phyloP scores from a whole-genome alignment of 2,329 filamentous ascomycete genomes.

The Ophiostoma novo-ulmi region DNA sequence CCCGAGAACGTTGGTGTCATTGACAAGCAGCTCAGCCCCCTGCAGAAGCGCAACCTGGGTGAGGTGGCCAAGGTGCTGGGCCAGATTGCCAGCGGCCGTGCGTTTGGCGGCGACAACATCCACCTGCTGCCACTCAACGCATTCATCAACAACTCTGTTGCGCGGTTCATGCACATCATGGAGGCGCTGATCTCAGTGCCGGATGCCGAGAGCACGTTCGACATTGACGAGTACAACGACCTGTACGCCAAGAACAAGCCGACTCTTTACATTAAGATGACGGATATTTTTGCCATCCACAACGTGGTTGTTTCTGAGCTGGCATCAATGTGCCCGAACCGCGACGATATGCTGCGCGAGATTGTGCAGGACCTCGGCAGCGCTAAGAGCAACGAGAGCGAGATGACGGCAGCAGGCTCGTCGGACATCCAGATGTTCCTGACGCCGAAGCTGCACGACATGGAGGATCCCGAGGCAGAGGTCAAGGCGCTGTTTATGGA shows the following conservation, averaged over 20 bases:
- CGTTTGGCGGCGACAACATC: constrained; percentile 91
- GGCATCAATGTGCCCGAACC: constrained; percentile 66
- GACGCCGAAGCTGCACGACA: constrained; percentile 80
- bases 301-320: constrained; percentile 78
- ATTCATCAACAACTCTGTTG: constrained; percentile 80
- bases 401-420: constrained; percentile 80
- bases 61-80: constrained; percentile 89
- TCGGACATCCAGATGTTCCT: constrained; percentile 88
- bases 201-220: constrained; percentile 85
- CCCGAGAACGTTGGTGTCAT: constrained; percentile 92
- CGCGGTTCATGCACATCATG: constrained; percentile 71
- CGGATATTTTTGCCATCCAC: constrained; percentile 95
- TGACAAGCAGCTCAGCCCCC: constrained; percentile 78
- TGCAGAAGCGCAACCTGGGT: constrained; percentile 86
- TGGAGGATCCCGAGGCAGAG: constrained; percentile 88
- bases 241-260: constrained; percentile 94
- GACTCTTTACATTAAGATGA: constrained; percentile 98
- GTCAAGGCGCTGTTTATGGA: constrained; percentile 95
- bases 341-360: constrained; percentile 85
- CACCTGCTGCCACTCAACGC: constrained; percentile 93
- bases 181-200: constrained; percentile 74
- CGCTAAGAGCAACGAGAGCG: constrained; percentile 92
- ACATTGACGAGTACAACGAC: constrained; percentile 98
- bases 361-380: constrained; percentile 91
- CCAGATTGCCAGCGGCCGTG: constrained; percentile 79